Base-by-base conservation (phyloP, 768 basidiomycete genomes). In the Suillus hirtellus region DNA sequence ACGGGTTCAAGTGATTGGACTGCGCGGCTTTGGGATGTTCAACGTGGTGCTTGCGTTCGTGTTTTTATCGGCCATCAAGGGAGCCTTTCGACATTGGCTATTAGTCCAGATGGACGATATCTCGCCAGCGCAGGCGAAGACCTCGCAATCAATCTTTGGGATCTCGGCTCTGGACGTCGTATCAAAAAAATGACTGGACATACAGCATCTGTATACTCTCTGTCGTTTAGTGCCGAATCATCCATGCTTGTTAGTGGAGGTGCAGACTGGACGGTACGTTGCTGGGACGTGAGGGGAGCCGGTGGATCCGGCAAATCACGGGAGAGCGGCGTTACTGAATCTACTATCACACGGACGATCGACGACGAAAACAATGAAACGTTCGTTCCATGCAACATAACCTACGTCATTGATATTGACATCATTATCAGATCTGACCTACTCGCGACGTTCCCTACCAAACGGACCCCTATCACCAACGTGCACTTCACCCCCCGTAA, bases 101-200 rank as follows among this genome's bases (percentile, higher is more conserved):
- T 98, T 66, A 95, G 92, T 70, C 95, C 97, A 8, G 96, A 98
- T 74, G 97, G 97, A 4, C 87, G 89, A 60, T 96, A 93, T 78
- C 82, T 99, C 10, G 97, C 97, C 14, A 96, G 88, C 66, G 93
- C 95, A 60, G 93, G 90, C 21, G 93, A 95, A 73, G 97, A 99
- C 72, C 81, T 95, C 19, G 88, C 93, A 6, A 96, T 99, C 75
- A 95, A 93, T 73, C 78, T 99, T 2, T 99, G 97, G 97, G 96
- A 99, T 69, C 81, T 99, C 59, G 92, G 92, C 7, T 94, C 95
- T n/a, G 96, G 95, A 10, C 89, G 90, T 64, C 86, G 93, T 50
- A 86, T 99, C 67, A 99, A 99, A 79, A 95, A 93, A 76, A 97
- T 99, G 95, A 88, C 84, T 3, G 97, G 97, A 0, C 97, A 99